Evolutionary conservation across 345 rosid genomes (phyloP).

Genomic region (Cardamine occulta): DNA sequence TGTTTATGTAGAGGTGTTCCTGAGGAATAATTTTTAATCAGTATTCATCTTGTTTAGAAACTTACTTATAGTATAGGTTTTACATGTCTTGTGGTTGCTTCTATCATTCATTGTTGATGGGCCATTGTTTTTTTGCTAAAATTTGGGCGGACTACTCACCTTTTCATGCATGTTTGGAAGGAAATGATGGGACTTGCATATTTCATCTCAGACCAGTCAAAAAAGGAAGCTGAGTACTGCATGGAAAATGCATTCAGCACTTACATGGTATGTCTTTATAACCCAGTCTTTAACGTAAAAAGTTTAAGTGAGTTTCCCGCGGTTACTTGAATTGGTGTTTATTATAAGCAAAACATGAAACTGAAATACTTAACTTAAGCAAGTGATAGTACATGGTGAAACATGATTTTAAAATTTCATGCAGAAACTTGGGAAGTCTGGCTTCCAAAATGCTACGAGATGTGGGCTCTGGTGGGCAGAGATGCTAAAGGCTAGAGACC

Average conservation of each 20-base stretch:
- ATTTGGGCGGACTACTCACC: conserved; percentile 35
- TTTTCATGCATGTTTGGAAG: conserved; percentile 51
- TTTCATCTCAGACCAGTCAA: conserved; percentile 93
- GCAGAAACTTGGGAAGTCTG: conserved; percentile 80
- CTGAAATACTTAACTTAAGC: conserved; percentile 27
- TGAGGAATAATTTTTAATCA: conserved; percentile 19
- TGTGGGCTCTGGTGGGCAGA: conserved; percentile 99
- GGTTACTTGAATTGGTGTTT: conserved; percentile 30
- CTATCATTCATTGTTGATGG: conserved; percentile 24
- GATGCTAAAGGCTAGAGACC: conserved; percentile 87
- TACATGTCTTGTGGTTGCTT: conserved; percentile 19
- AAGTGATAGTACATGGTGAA: conserved; percentile 26
- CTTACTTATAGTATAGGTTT: conserved; percentile 14
- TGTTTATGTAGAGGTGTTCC: conserved; percentile 27
- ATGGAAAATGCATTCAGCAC: conserved; percentile 98
- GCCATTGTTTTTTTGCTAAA: conserved; percentile 12
- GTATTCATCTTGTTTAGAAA: conserved; percentile 5
- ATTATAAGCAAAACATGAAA: conserved; percentile 27
- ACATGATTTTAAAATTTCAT: conserved; percentile 29
- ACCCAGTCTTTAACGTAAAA: conserved; percentile 16
- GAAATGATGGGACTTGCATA: conserved; percentile 96
- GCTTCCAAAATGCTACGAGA: conserved; percentile 83
- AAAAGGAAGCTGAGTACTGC: conserved; percentile 93
- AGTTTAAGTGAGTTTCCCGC: conserved; percentile 21
- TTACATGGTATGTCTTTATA: conserved; percentile 65